Conservation (phyloP, 176 grass and related monocot genomes). For the Puccinellia tenuiflora region DNA sequence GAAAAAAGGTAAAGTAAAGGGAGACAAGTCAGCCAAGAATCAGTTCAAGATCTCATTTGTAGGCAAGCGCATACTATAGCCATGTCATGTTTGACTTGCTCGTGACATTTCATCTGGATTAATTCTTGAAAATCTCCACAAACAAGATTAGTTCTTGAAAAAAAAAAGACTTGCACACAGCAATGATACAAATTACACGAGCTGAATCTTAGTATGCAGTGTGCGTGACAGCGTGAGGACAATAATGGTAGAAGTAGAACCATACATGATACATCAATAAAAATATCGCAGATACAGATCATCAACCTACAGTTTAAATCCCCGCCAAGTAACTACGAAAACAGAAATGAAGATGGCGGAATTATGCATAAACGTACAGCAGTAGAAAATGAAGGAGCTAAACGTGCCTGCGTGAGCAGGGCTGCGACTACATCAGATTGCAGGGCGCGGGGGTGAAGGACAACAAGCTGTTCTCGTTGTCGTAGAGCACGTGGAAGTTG, state of each 20-base stretch:
- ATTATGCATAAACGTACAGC: not conserved
- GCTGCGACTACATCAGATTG: slow-evolving; percentile 16
- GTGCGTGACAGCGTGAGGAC: not conserved
- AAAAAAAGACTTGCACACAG: not conserved
- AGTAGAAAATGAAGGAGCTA: not conserved
- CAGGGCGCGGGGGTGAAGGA: slow-evolving; percentile 43
- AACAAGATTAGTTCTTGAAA: not conserved
- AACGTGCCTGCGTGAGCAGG: not conserved
- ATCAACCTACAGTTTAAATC: not conserved
- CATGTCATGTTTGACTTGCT: not conserved
- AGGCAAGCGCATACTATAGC: no score
- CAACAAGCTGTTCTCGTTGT: slow-evolving; percentile 47
- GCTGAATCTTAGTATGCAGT: not conserved
- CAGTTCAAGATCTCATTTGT: not conserved
- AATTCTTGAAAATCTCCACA: not conserved
- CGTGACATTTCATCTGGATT: not conserved
- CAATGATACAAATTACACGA: not conserved
- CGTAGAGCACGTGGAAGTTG: slow-evolving; percentile 54
- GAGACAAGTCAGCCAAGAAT: not conserved
- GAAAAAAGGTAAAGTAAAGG: no score
- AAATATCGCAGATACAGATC: not conserved
- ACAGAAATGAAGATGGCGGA: not conserved
- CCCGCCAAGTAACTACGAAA: not conserved
- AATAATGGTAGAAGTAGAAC: not conserved
- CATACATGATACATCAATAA: not conserved